These are phyloP conservation scores for Pleurotus pulmonarius DNA, from an alignment of 768 basidiomycete species.

Conservation along the genomic window DNA sequence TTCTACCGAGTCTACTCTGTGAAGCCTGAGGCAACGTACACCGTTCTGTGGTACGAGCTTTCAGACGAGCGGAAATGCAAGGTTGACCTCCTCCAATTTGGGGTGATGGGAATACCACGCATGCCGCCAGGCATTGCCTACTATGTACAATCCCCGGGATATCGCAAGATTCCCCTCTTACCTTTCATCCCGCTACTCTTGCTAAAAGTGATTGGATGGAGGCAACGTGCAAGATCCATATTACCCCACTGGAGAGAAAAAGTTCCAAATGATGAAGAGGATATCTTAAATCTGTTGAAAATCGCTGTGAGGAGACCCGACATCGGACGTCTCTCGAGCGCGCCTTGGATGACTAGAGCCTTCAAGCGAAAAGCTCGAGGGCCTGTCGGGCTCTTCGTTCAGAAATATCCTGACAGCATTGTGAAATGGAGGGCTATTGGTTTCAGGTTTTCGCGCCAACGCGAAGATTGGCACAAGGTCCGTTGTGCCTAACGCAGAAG, in stretches of 20 bases:
- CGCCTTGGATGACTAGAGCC: not conserved
- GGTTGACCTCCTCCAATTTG: not conserved
- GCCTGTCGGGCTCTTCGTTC: not conserved
- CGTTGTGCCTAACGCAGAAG: no score
- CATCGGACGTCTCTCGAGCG: not conserved
- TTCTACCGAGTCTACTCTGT: not conserved
- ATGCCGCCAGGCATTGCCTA: not conserved
- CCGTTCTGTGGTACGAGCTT: not conserved
- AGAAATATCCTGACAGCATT: not conserved
- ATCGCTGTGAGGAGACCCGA: slow-evolving; percentile 21
- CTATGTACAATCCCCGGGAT: not conserved
- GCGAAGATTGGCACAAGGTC: no score
- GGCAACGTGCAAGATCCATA: slow-evolving; percentile 29
- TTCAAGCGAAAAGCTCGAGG: not conserved
- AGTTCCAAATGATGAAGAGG: slow-evolving; percentile 33
- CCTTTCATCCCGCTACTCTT: slow-evolving; percentile 35
- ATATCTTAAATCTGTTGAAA: slow-evolving; percentile 36
- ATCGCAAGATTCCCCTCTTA: slow-evolving; percentile 23
- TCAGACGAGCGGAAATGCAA: not conserved
- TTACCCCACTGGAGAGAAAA: slow-evolving; percentile 31
- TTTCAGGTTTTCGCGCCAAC: not conserved
- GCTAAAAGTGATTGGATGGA: slow-evolving; percentile 40
- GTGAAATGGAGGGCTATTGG: not conserved
- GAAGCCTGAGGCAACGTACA: not conserved
- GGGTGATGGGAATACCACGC: not conserved